Evolutionary conservation across 495 filamentous ascomycete genomes (phyloP).

Genomic region (Neurospora tetraspora): DNA sequence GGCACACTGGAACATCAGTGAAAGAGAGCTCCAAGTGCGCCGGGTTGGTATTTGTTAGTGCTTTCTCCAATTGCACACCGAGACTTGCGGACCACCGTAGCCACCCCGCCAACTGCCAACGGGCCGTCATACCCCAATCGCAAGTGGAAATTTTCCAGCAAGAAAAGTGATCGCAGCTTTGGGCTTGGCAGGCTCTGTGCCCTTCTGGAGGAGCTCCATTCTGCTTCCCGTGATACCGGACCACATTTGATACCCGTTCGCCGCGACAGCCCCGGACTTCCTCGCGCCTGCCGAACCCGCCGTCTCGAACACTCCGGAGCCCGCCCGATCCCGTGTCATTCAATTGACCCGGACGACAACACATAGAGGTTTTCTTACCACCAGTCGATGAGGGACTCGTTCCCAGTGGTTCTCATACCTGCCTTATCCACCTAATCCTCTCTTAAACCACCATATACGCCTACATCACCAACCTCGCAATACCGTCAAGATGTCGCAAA

Average conservation of each 20-base stretch:
- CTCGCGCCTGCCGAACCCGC: neutral
- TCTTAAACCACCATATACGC: neutral
- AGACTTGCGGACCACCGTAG: neutral
- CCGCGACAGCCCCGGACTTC: neutral
- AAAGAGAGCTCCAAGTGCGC: neutral
- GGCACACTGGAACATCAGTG: neutral
- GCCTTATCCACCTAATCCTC: neutral
- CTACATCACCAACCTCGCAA: neutral
- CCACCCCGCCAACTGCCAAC: neutral
- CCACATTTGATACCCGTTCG: neutral
- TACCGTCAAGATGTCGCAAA: slow-evolving; percentile 16
- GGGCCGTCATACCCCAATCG: neutral
- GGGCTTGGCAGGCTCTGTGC: neutral
- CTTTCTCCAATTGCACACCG: neutral
- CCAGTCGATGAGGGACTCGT: slow-evolving; percentile 19
- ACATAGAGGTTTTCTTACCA: neutral
- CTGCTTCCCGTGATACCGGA: neutral
- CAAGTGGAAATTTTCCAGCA: neutral
- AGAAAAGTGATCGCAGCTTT: neutral
- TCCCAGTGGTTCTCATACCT: slow-evolving; percentile 7
- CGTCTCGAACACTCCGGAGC: neutral
- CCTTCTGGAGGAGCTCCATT: neutral
- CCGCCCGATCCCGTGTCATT: neutral
- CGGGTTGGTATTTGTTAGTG: neutral
- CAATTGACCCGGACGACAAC: neutral